Evolutionary conservation across 106 monocot species (phyloP).

Genomic region (Narthecium ossifragum): DNA sequence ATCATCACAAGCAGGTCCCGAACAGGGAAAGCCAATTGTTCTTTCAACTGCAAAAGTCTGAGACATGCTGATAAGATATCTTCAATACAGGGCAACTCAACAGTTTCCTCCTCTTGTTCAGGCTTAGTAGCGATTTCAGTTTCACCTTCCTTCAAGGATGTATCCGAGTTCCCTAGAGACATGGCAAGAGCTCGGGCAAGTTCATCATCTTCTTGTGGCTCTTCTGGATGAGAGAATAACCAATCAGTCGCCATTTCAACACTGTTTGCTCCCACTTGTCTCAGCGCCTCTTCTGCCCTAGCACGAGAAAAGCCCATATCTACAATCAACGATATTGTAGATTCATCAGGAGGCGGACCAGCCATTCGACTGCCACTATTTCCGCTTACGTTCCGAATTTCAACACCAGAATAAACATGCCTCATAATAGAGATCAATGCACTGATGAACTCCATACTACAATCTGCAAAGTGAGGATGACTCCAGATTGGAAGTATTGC

Average conservation of each 20-base stretch:
- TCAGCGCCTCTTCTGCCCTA: slow-evolving; percentile 95
- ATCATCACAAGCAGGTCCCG: slow-evolving; percentile 82
- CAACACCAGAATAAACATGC: slow-evolving; percentile 89
- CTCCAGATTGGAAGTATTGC: slow-evolving; percentile 93
- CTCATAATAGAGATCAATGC: slow-evolving; percentile 80
- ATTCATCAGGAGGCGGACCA: slow-evolving; percentile 91
- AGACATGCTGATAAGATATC: slow-evolving; percentile 73
- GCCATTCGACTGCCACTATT: slow-evolving; percentile 31
- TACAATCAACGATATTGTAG: slow-evolving; percentile 73
- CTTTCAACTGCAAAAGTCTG: slow-evolving; percentile 69
- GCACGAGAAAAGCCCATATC: slow-evolving; percentile 96
- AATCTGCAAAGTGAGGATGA: slow-evolving; percentile 73
- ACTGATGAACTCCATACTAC: slow-evolving; percentile 70
- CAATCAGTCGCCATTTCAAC: slow-evolving; percentile 96
- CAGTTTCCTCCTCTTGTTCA: slow-evolving; percentile 48
- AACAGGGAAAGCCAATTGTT: slow-evolving; percentile 78
- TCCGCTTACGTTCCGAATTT: slow-evolving; percentile 48
- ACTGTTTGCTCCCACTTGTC: slow-evolving; percentile 91
- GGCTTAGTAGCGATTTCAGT: slow-evolving; percentile 14
- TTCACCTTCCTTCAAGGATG: slow-evolving; percentile 44
- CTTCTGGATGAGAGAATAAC: slow-evolving; percentile 95
- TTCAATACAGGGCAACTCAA: slow-evolving; percentile 70
- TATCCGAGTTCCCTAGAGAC: slow-evolving; percentile 75
- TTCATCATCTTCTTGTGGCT: slow-evolving; percentile 97
- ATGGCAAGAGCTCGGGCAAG: slow-evolving; percentile 98